These are phyloP conservation scores for Claviceps arundinis DNA, from an alignment of 2,329 filamentous ascomycete genomes.

Conservation along the genomic window DNA sequence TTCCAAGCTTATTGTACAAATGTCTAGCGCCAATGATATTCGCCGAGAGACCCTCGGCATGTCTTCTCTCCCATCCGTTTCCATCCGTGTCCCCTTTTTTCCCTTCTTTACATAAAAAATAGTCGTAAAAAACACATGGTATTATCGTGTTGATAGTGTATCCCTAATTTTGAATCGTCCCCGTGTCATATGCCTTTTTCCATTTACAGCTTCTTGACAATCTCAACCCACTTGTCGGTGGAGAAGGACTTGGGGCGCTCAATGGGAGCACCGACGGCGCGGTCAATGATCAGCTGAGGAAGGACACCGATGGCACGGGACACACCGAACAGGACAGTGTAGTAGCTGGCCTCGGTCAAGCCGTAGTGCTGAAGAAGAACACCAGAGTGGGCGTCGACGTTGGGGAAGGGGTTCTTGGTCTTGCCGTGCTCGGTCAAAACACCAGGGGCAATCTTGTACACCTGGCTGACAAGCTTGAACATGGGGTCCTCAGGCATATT, in stretches of 20 bases:
- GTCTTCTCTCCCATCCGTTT: background rate
- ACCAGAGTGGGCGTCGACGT: constrained; percentile 97
- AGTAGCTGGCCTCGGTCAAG: constrained; percentile 97
- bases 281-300: constrained; percentile 98
- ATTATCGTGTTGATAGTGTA: background rate
- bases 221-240: constrained; percentile 91
- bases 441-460: constrained; percentile 98
- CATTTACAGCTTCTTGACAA: constrained; percentile 77
- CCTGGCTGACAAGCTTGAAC: constrained; percentile 99
- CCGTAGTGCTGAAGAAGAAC: constrained; percentile 99
- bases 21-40: constrained; percentile 11
- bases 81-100: background rate
- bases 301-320: constrained; percentile 96
- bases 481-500: constrained; percentile 94
- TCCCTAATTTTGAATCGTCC: background rate
- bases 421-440: constrained; percentile 99
- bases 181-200: background rate
- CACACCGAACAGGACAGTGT: constrained; percentile 99
- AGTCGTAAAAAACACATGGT: background rate
- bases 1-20: constrained; percentile 13
- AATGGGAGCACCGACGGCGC: constrained; percentile 89
- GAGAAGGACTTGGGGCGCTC: constrained; percentile 99
- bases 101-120: background rate
- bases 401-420: constrained; percentile 99
- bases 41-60: constrained; percentile 9